Base-by-base conservation (phyloP, 139 green algal genomes). In the Astrephomene gubernaculifera region DNA sequence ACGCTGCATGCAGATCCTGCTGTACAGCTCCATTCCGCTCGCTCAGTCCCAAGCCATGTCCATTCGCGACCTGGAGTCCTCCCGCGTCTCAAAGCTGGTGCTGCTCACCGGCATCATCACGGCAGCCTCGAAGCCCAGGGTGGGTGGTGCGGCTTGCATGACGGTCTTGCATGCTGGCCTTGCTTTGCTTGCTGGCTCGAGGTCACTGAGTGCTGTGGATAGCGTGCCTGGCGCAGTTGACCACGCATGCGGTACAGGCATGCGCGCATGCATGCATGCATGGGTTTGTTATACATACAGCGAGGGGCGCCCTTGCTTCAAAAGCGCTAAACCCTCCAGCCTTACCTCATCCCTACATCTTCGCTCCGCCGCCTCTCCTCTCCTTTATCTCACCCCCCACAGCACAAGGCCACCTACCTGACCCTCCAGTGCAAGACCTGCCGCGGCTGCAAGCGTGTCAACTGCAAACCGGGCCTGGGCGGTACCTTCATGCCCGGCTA, bases 41-140 rank as follows among this genome's bases (percentile, higher is more conserved):
- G 91, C 31, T 85, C 90, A 83, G 54, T 81, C 52, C 52, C 21
- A 64, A 33, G 80, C 89, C 53, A 86, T 83, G 29, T 92, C 85
- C 76, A 90, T 96, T 52, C 85, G 94, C 43, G 85, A 95, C 74
- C 89, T 96, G 31, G 90, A 96, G 83, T 94, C 97, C 27, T 87
- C 93, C 21, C 92, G 97, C 81, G 96, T 99, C 44, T 96, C 89
- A 60, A 91, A 95, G 85, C 92, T 99, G 67, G 96, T 99, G 43
- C 96, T 97, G 90, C 91, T 99, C 14, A 95, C 94, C 21, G 97
- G 97, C 72, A 99, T 99, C 87, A 92, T 99, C 60, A 99, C 97
- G 2, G 91, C 95, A 2, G 92, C 97, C 12, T 93, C 94, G 8
- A 96, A 95, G 57, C 93, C 96, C 43, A 98, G 95, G 92, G 91